phyloP scores from a whole-genome alignment of 2,329 filamentous ascomycete species.

The Hypoxylon sp. region DNA sequence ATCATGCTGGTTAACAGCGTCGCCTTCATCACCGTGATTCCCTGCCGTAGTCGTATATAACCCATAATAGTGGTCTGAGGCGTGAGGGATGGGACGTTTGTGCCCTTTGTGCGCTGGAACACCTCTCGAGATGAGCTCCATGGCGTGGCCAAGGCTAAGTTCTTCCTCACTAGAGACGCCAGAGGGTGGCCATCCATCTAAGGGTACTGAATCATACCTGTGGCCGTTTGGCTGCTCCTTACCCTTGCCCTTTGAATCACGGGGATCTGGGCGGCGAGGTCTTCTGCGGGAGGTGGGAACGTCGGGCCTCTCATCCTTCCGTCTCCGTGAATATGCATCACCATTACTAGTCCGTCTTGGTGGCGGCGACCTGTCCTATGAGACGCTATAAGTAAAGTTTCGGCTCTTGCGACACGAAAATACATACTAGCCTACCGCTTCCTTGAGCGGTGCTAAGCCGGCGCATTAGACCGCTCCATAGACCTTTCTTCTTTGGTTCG shows the following conservation, averaged over 20 bases:
- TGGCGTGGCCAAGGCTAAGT: slow-evolving; percentile 68
- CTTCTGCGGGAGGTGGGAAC: slow-evolving; percentile 58
- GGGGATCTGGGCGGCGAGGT: slow-evolving; percentile 59
- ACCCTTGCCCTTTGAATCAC: slow-evolving; percentile 59
- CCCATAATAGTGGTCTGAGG: slow-evolving; percentile 68
- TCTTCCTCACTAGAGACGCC: slow-evolving; percentile 65
- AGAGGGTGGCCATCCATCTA: slow-evolving; percentile 71
- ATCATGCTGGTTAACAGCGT: slow-evolving; percentile 66
- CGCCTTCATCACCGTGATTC: slow-evolving; percentile 58
- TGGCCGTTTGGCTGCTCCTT: slow-evolving; percentile 55
- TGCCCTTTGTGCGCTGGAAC: slow-evolving; percentile 71
- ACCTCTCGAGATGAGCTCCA: slow-evolving; percentile 71
- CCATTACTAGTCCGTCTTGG: slow-evolving; percentile 56
- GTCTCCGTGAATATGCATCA: slow-evolving; percentile 52
- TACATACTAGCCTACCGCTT: slow-evolving; percentile 56
- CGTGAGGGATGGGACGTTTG: slow-evolving; percentile 68
- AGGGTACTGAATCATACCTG: slow-evolving; percentile 55
- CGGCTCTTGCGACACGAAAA: slow-evolving; percentile 7
- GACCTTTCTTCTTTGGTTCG: slow-evolving; percentile 61
- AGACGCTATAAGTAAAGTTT: slow-evolving; percentile 41
- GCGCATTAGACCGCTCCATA: slow-evolving; percentile 66
- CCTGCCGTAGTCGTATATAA: slow-evolving; percentile 68
- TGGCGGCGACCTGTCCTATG: slow-evolving; percentile 52
- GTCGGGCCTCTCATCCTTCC: slow-evolving; percentile 43
- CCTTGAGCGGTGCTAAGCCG: slow-evolving; percentile 61